Conservation (phyloP, 352 stramenopile genomes). For the Phytophthora sojae region DNA sequence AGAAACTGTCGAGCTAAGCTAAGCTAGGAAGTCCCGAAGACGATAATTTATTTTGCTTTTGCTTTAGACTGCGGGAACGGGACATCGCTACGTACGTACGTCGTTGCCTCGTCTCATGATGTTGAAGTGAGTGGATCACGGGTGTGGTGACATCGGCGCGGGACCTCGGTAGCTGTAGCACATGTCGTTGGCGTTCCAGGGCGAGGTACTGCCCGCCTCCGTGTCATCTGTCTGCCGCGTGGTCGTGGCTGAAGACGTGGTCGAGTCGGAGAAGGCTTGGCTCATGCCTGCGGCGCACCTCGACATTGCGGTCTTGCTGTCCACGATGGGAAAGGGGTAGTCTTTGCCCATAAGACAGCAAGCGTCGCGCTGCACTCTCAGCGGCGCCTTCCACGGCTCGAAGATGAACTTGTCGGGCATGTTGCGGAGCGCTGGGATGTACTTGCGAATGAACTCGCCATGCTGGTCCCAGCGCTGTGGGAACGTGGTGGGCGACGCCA, state of each 20-base stretch:
- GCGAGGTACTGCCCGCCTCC: background rate
- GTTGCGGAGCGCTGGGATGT: slow-evolving; percentile 89
- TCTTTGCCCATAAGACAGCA: slow-evolving; percentile 93
- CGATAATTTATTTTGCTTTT: slow-evolving; percentile 18
- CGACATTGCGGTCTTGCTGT: slow-evolving; percentile 89
- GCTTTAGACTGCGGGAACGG: background rate
- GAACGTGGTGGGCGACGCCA: slow-evolving; percentile 93
- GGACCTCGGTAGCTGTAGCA: slow-evolving; percentile 37
- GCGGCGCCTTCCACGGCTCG: slow-evolving; percentile 96
- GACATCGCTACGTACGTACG: background rate
- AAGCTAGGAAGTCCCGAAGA: too few relatives aligned
- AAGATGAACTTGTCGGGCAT: slow-evolving; percentile 97
- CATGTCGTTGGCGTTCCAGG: slow-evolving; percentile 39
- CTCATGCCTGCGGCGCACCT: slow-evolving; percentile 94
- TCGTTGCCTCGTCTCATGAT: slow-evolving; percentile 6
- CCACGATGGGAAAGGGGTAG: slow-evolving; percentile 96
- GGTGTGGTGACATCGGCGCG: slow-evolving; percentile 1
- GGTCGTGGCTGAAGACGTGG: slow-evolving; percentile 14
- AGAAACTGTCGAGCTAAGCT: slow-evolving; percentile 17
- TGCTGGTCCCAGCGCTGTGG: slow-evolving; percentile 94
- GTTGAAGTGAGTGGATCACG: background rate
- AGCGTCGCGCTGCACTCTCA: slow-evolving; percentile 83
- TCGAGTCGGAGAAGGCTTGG: slow-evolving; percentile 36
- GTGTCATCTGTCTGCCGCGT: slow-evolving; percentile 15
- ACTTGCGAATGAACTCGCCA: slow-evolving; percentile 93